A percentile compares a stretch with the other conserved stretches of the same genome.
These are phyloP conservation scores for Colletotrichum viniferum DNA, from an alignment of 2,329 filamentous ascomycete species.

Conservation along the genomic window DNA sequence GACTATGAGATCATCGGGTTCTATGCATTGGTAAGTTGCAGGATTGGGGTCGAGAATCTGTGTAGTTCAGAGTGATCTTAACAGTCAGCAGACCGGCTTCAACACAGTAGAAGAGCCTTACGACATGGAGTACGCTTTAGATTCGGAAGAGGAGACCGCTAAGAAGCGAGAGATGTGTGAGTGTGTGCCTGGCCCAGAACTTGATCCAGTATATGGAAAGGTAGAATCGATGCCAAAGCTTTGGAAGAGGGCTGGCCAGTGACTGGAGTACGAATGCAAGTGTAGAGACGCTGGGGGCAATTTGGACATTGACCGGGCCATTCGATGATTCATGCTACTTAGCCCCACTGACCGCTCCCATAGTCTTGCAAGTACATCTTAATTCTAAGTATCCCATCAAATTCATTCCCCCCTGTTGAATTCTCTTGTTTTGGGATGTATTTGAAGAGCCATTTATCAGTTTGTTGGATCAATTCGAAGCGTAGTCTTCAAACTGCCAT, in stretches of 20 bases:
- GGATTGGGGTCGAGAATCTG: not conserved
- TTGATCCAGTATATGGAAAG: not conserved
- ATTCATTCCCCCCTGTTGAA: not conserved
- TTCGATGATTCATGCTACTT: not conserved
- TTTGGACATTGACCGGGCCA: not conserved
- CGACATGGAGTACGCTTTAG: not conserved
- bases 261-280: not conserved
- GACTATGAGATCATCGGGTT: not conserved
- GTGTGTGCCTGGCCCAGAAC: not conserved
- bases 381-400: not conserved
- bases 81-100: not conserved
- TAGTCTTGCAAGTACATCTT: not conserved
- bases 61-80: not conserved
- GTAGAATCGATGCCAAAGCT: not conserved
- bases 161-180: not conserved
- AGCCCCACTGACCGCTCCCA: not conserved
- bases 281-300: not conserved
- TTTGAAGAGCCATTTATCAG: not conserved
- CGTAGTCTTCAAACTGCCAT: not conserved
- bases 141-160: not conserved
- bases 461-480: not conserved
- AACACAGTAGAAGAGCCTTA: not conserved
- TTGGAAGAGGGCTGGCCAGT: not conserved
- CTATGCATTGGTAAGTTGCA: not conserved
- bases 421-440: not conserved